Base-by-base conservation (phyloP, 2,329 filamentous ascomycete genomes). In the Fusarium palustre region DNA sequence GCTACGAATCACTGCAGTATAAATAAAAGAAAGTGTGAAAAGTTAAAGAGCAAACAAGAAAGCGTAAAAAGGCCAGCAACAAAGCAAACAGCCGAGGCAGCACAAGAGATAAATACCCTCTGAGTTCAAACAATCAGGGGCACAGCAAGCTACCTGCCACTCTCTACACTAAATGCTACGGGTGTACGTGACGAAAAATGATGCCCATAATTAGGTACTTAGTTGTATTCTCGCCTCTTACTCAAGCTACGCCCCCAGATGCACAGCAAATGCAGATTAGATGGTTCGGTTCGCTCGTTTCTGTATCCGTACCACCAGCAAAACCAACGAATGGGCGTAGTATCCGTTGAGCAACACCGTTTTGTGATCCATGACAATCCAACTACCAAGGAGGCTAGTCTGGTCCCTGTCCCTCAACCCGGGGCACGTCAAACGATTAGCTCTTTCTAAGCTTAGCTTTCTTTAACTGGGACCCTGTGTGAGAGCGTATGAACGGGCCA, bases 351-450 rank as follows among this genome's bases (percentile, higher is more conserved):
- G 12, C 36, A 22, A 13, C 15, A 50, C 24, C 48, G 33, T 50
- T 50, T 50, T 50, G 48, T 50, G 48, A 39, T 50, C 33, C 33
- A 50, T 50, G 47, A 25, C 47, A 16, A 16, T n/a, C 31, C 7
- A 50, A 18, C 9, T 31, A 24, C 20, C 20, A 34, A 24, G 13
- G 16, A 22, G 16, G 20, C 46, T 18, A 33, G 22, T 15, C 31
- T 41, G 8, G 38, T 41, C 28, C 28, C 28, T 28, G 28, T 28
- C 24, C 48, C 28, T 53, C 25, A 43, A 53, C 34, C 52, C 41
- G 52, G 52, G 52, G 52, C 52, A 55, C 28, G 52, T 55, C 41
- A 55, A 48, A 34, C 48, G 48, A 50, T 50, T 50, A 22, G 48
- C 48, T 59, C 59, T 57, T 47, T 41, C 59, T 42, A 33, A 22